phyloP scores from a whole-genome alignment of 306 rosid species.

The peach (Prunus persica) region Prunus_persica_NCBIv2 NC_034016.1:11040501-11041000 shows the following conservation, averaged over 20 bases:
- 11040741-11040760: conserved; percentile 17
- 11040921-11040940: conserved; percentile 43
- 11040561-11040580: conserved; percentile 27
- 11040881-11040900: conserved; percentile 47
- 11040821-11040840: conserved; percentile 58
- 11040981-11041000: conserved; percentile 43
- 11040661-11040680: conserved; percentile 43
- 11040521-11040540: conserved; percentile 28
- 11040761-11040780: conserved; percentile 18
- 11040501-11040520: conserved; percentile 38
- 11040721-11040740: conserved; percentile 38
- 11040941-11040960: conserved; percentile 61
- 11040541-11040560: conserved; percentile 4
- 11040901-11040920: conserved; percentile 49
- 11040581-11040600: conserved; percentile 39
- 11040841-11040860: conserved; percentile 65
- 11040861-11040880: conserved; percentile 44
- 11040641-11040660: conserved; percentile 35
- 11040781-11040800: conserved; percentile 28
- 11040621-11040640: conserved; percentile 59
- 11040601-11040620: conserved; percentile 78
- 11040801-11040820: conserved; percentile 67
- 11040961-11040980: conserved; percentile 41
- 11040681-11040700: conserved; percentile 44
- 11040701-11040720: conserved; percentile 25